Conservation (phyloP, 306 rosid genomes). For the Pyrus betulifolia region DNA sequence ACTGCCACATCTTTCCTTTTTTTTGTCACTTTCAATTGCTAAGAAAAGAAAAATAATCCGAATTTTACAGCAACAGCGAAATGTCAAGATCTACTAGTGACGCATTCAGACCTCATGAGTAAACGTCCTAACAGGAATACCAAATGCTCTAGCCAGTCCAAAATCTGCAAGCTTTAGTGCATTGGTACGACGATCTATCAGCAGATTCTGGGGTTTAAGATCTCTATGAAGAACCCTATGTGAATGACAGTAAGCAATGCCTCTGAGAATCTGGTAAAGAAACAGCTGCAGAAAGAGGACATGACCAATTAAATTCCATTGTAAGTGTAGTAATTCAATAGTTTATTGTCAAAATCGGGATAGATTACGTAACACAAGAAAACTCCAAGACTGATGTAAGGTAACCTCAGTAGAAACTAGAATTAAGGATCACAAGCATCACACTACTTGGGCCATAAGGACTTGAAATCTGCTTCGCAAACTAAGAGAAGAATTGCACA, state of each 20-base stretch:
- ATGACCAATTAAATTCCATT: constrained; percentile 19
- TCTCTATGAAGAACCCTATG: constrained; percentile 99
- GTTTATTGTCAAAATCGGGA: constrained; percentile 8
- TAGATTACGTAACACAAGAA: background rate
- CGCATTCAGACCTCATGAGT: constrained; percentile 72
- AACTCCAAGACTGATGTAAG: background rate
- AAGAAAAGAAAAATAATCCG: background rate
- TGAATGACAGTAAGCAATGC: constrained; percentile 98
- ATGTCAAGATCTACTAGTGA: background rate
- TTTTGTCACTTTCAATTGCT: background rate
- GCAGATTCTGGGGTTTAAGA: constrained; percentile 92
- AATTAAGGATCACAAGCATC: background rate
- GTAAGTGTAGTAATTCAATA: constrained; percentile 5
- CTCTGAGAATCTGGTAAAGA: constrained; percentile 95
- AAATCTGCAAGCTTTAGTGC: constrained; percentile 96
- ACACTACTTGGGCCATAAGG: background rate
- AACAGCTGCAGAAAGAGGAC: constrained; percentile 67
- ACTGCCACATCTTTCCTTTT: background rate
- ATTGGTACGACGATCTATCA: constrained; percentile 89
- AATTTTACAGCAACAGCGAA: background rate
- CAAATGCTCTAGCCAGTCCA: constrained; percentile 98
- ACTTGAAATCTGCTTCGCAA: background rate
- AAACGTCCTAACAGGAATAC: constrained; percentile 97
- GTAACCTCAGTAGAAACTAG: background rate
- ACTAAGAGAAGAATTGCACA: background rate